Conservation (phyloP, 306 rosid species). For the Trifolium fragiferum region DNA sequence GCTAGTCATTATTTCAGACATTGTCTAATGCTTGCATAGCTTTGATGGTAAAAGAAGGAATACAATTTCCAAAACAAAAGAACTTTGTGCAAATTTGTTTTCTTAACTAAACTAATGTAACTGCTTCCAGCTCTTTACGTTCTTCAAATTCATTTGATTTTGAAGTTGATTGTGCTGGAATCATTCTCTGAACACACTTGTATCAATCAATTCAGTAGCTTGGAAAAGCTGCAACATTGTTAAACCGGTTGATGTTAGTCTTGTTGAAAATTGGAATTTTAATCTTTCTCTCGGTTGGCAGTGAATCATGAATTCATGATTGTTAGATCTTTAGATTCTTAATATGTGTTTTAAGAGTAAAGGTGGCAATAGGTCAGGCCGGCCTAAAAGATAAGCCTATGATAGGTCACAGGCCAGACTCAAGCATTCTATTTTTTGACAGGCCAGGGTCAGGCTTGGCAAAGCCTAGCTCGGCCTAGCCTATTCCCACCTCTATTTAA, state of each 20-base stretch:
- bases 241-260: conserved; percentile 23
- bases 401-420: too few relatives aligned
- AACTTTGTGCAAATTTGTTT: conserved; percentile 43
- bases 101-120: conserved; percentile 41
- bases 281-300: neutral
- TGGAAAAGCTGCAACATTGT: conserved; percentile 31
- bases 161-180: conserved; percentile 49
- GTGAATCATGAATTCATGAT: conserved; percentile 15
- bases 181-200: conserved; percentile 26
- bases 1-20: conserved; percentile 46
- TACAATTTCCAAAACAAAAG: conserved; percentile 31
- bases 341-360: too few relatives aligned
- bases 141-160: conserved; percentile 66
- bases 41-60: conserved; percentile 40
- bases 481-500: too few relatives aligned
- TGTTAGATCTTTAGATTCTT: too few relatives aligned
- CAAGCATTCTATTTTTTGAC: too few relatives aligned
- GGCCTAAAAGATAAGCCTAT: too few relatives aligned
- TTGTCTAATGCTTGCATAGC: conserved; percentile 45
- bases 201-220: conserved; percentile 27
- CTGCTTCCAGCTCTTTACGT: conserved; percentile 42
- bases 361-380: too few relatives aligned
- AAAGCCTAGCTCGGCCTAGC: too few relatives aligned
- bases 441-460: too few relatives aligned
- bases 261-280: conserved; percentile 5